Evolutionary conservation across 2,329 filamentous ascomycete genomes (phyloP).

Genomic region (Huntiella savannae): DNA sequence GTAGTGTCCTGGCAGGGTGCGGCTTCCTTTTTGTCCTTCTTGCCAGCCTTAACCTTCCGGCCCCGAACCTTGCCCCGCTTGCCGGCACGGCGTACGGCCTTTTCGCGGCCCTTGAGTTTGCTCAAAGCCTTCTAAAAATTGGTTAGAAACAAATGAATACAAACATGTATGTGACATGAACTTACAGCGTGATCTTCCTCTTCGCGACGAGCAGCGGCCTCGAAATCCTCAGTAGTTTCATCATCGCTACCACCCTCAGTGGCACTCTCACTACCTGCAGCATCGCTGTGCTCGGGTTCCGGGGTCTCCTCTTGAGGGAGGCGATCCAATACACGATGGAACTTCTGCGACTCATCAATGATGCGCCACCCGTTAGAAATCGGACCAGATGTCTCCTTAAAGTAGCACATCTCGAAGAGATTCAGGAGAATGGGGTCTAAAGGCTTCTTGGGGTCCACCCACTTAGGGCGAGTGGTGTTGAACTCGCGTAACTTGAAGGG

Average conservation of each 20-base stretch:
- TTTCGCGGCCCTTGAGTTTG: constrained; percentile 3
- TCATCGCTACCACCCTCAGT: constrained; percentile 13
- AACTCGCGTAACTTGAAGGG: constrained; percentile 25
- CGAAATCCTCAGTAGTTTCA: constrained; percentile 23
- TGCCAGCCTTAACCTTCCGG: constrained; percentile 12
- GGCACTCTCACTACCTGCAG: constrained; percentile 19
- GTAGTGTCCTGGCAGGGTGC: constrained; percentile 19
- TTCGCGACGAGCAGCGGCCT: constrained; percentile 36
- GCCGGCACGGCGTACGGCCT: constrained; percentile 13
- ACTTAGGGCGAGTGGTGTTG: constrained; percentile 32
- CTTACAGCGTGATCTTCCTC: constrained; percentile 23
- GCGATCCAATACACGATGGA: constrained; percentile 32
- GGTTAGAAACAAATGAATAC: background rate
- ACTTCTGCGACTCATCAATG: constrained; percentile 38
- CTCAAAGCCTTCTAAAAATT: background rate
- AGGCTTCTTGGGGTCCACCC: constrained; percentile 31
- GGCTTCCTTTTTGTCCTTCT: constrained; percentile 20
- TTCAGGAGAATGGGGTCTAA: constrained; percentile 46
- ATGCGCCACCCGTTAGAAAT: constrained; percentile 53
- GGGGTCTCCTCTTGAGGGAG: constrained; percentile 23
- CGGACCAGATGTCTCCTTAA: constrained; percentile 25
- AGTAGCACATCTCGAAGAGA: constrained; percentile 61
- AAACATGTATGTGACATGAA: background rate
- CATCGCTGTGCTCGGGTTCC: constrained; percentile 28
- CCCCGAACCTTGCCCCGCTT: constrained; percentile 13